A percentile compares a stretch with the other conserved stretches of the same genome.
Conservation (phyloP, 345 rosid species). For the Ailanthus altissimus region DNA sequence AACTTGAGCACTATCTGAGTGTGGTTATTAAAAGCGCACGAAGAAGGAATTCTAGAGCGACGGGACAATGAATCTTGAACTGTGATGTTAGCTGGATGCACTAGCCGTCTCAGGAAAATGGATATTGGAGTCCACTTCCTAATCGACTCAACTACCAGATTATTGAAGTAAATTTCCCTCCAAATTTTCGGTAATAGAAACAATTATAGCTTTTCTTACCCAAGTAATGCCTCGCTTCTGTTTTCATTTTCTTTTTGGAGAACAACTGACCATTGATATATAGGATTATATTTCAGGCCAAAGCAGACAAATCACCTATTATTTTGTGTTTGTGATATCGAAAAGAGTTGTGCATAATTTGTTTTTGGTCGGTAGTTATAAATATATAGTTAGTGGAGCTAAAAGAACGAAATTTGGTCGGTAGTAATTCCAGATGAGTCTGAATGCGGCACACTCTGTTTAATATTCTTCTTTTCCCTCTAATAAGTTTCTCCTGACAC, state of each 20-base stretch:
- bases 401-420: neutral
- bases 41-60: neutral
- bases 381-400: neutral
- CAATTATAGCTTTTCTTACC: neutral
- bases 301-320: neutral
- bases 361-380: neutral
- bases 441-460: neutral
- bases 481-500: constrained; percentile 1
- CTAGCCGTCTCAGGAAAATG: neutral
- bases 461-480: neutral
- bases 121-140: constrained; percentile 13
- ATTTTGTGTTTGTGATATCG: neutral
- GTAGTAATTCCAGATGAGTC: neutral
- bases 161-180: neutral
- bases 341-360: neutral
- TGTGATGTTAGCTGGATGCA: constrained; percentile 12
- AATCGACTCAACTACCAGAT: neutral
- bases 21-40: neutral
- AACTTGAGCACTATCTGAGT: neutral
- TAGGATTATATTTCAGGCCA: neutral
- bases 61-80: neutral
- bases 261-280: neutral
- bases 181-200: neutral
- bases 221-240: neutral
- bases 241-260: neutral